phyloP scores from a whole-genome alignment of 2,329 filamentous ascomycete genomes.

The Elsinoe necatrix region DNA sequence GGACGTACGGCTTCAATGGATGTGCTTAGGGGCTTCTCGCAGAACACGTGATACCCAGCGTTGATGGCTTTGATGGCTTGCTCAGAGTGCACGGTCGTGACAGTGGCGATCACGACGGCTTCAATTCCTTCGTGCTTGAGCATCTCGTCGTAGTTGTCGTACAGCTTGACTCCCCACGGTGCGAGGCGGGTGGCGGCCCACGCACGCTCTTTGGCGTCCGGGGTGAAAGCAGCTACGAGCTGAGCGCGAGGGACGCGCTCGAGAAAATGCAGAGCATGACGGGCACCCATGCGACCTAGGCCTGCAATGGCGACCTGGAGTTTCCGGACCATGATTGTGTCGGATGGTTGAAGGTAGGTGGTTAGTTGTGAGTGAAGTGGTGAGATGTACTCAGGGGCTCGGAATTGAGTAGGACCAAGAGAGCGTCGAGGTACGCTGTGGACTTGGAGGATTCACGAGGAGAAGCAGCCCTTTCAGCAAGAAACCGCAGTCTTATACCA shows the following conservation, averaged over 20 bases:
- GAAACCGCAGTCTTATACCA: not conserved
- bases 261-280: slow-evolving; percentile 41
- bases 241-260: slow-evolving; percentile 39
- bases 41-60: slow-evolving; percentile 48
- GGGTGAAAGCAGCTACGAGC: slow-evolving; percentile 42
- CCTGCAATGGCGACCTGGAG: slow-evolving; percentile 39
- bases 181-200: slow-evolving; percentile 46
- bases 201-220: slow-evolving; percentile 33
- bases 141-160: slow-evolving; percentile 50
- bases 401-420: too few species aligned
- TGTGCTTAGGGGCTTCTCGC: slow-evolving; percentile 53
- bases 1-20: slow-evolving; percentile 48
- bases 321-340: slow-evolving; percentile 25
- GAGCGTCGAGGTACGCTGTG: too few species aligned
- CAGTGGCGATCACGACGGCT: slow-evolving; percentile 48
- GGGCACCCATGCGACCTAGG: slow-evolving; percentile 43
- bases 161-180: slow-evolving; percentile 45
- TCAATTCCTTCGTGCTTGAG: slow-evolving; percentile 47
- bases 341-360: not conserved
- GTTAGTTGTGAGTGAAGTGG: not conserved
- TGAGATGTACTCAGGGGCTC: not conserved
- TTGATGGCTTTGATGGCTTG: slow-evolving; percentile 51
- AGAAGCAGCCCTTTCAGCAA: too few species aligned
- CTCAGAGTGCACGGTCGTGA: slow-evolving; percentile 49
- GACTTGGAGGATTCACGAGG: too few species aligned